Base-by-base conservation (phyloP, 331 rosid species). In the Malus hybrid region DNA sequence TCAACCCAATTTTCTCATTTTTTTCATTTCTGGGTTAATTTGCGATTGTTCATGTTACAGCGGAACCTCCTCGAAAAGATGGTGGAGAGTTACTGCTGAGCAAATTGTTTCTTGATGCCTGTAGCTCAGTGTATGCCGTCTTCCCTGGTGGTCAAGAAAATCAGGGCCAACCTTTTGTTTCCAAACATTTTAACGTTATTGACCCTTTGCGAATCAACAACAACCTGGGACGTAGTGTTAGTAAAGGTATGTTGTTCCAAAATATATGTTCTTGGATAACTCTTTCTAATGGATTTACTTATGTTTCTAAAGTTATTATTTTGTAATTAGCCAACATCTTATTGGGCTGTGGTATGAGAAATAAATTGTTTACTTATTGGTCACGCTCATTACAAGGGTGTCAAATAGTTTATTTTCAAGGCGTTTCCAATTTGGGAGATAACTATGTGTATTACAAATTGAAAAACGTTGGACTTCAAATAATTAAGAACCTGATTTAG, bases 141-240 rank as follows among this genome's bases (percentile, higher is more conserved):
- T 83, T 74, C 72, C 99, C 99, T 44, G 85, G 90, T 28, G 87
- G 93, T 77, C 97, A 74, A 83, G 99, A 95, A 80, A 92, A 87
- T 81, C 95, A 86, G 82, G 97, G 93, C 57, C 99, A 84, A 71
- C 82, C 93, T 62, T 95, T 95, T 87, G 87, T 87, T 79, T 90
- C 97, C 81, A 94, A 94, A 79, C 87, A 89, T 84, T 94, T 94
- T 84, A 94, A 94, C 81, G 99, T 94, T 73, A 92, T 95, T 74
- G 99, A 95, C 83, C 97, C 97, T 48, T 84, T 95, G 89, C 96
- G 99, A 74, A 83, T 90, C 56, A 95, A 92, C 87, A 95, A 95
- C 87, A 95, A 95, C 86, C 97, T 95, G 82, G 99, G 99, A 70
- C 96, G 99, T 61, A 94, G 99, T 82, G 99, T 94, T 71, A 94